phyloP scores from a whole-genome alignment of 495 filamentous ascomycete genomes.

The Daldinia bambusicola region DNA sequence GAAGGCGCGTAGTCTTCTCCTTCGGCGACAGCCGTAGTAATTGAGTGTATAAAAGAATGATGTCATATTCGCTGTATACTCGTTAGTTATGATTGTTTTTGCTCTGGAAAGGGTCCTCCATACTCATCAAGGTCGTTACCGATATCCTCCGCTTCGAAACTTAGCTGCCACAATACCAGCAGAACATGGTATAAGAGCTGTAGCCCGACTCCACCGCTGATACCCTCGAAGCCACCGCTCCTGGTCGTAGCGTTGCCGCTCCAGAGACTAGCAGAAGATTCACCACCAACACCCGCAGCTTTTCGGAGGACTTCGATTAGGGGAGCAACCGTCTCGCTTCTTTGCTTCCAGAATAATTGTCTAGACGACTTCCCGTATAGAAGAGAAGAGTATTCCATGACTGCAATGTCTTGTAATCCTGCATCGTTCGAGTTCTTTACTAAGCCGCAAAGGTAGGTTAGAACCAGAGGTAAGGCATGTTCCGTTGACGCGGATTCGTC shows the following conservation, averaged over 20 bases:
- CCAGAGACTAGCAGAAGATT: conserved; percentile 73
- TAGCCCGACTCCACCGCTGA: conserved; percentile 85
- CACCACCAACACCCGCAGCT: conserved; percentile 74
- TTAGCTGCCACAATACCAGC: conserved; percentile 92
- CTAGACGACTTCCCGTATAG: conserved; percentile 79
- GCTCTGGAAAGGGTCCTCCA: conserved; percentile 12
- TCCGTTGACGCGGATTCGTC: conserved; percentile 65
- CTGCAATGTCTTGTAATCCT: conserved; percentile 93
- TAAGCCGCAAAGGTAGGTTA: conserved; percentile 83
- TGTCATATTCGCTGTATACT: conserved; percentile 81
- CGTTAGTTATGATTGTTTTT: conserved; percentile 30
- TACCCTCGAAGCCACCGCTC: conserved; percentile 66
- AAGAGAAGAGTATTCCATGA: conserved; percentile 89
- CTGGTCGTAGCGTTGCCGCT: conserved; percentile 68
- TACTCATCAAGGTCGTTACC: conserved; percentile 90
- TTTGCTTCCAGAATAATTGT: conserved; percentile 86
- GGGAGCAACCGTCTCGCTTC: conserved; percentile 82
- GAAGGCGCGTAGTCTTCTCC: conserved; percentile 94
- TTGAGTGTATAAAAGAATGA: conserved; percentile 88
- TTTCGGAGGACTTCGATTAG: conserved; percentile 83
- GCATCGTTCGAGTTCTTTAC: conserved; percentile 82
- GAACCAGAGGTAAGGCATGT: conserved; percentile 81
- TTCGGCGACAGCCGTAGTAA: conserved; percentile 93
- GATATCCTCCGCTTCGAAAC: conserved; percentile 85
- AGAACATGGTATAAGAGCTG: conserved; percentile 96